These are phyloP conservation scores for Boletus reticulatus DNA, from an alignment of 768 basidiomycete genomes.

Conservation along the genomic window DNA sequence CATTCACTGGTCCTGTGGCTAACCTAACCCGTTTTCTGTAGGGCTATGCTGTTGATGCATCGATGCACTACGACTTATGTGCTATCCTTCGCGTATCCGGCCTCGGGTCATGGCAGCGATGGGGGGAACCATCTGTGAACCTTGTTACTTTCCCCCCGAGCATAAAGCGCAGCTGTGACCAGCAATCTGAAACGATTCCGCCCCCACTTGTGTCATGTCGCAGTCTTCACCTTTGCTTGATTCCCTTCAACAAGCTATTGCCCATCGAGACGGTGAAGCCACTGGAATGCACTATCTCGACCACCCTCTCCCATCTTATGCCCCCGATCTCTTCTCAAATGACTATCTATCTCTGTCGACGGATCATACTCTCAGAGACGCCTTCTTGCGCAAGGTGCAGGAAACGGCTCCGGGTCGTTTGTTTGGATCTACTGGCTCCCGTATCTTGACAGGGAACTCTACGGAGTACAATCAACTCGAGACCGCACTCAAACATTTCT, in stretches of 20 bases:
- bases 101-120: no score
- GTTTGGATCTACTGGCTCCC: conserved; percentile 50
- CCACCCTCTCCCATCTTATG: conserved; percentile 16
- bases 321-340: conserved; percentile 43
- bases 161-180: not conserved
- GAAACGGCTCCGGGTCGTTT: conserved; percentile 18
- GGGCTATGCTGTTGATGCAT: no score
- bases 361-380: conserved; percentile 30
- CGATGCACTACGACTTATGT: no score
- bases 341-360: conserved; percentile 49
- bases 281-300: conserved; percentile 5
- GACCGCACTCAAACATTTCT: conserved; percentile 4
- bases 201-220: conserved; percentile 4
- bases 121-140: no score
- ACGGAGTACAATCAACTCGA: conserved; percentile 16
- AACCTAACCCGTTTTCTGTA: no score
- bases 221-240: conserved; percentile 3
- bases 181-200: not conserved
- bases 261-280: conserved; percentile 1
- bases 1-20: no score
- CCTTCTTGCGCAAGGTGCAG: conserved; percentile 31
- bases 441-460: conserved; percentile 42
- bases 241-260: conserved; percentile 11
- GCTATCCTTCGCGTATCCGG: no score
- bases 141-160: not conserved